phyloP scores from a whole-genome alignment of 805 yeast genomes.

The Metschnikowia shivogae region DNA sequence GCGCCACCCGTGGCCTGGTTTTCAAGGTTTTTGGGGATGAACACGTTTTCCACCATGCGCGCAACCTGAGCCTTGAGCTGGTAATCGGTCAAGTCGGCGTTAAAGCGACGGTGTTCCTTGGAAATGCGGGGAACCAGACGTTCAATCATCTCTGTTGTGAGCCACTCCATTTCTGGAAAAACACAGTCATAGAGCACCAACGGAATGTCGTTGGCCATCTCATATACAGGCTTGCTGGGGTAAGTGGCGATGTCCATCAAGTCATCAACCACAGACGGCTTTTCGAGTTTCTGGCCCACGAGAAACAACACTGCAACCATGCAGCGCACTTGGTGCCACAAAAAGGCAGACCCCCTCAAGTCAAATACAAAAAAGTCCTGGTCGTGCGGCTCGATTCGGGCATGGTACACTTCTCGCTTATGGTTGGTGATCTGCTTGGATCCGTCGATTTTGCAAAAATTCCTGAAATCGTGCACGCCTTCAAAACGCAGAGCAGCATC shows the following conservation, averaged over 20 bases:
- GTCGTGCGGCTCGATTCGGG: conserved; percentile 42
- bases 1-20: conserved; percentile 20
- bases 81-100: conserved; percentile 52
- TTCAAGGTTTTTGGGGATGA: conserved; percentile 5
- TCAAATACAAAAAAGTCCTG: conserved; percentile 64
- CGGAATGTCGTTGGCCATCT: conserved; percentile 88
- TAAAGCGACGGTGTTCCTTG: conserved; percentile 41
- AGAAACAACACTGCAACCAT: conserved; percentile 82
- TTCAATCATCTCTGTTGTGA: conserved; percentile 21
- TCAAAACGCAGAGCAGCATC: conserved; percentile 57
- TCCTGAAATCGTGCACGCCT: conserved; percentile 88
- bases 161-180: conserved; percentile 71
- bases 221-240: conserved; percentile 74
- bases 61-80: conserved; percentile 54
- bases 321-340: conserved; percentile 98
- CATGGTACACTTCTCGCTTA: conserved; percentile 54
- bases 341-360: conserved; percentile 80
- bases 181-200: conserved; percentile 81
- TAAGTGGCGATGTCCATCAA: conserved; percentile 53
- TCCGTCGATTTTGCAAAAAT: conserved; percentile 92
- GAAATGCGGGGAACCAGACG: conserved; percentile 28
- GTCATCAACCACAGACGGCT: conserved; percentile 50
- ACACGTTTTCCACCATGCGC: conserved; percentile 41
- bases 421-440: conserved; percentile 86
- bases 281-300: conserved; percentile 76